Conservation (phyloP, 805 yeast species). For the Phaffomyces antillensis region DNA sequence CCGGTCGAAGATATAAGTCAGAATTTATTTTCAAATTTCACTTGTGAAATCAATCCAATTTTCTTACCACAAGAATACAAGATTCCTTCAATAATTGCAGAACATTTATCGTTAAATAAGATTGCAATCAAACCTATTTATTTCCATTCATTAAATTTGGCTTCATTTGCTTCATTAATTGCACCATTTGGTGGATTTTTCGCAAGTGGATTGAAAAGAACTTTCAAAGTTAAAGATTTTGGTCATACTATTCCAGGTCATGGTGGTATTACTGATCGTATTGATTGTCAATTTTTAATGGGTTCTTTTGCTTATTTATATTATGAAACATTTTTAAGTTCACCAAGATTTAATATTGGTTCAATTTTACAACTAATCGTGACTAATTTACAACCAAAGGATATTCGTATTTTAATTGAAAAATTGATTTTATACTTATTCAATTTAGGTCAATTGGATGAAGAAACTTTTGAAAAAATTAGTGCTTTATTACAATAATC, state of each 20-base stretch:
- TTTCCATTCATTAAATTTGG: conserved; percentile 77
- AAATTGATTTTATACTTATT: conserved; percentile 35
- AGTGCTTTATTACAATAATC: not conserved
- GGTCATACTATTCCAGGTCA: conserved; percentile 99
- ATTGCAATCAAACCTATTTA: conserved; percentile 78
- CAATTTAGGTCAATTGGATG: conserved; percentile 34
- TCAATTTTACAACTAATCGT: conserved; percentile 69
- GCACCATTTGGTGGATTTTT: conserved; percentile 99
- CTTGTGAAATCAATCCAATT: conserved; percentile 85
- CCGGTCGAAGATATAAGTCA: conserved; percentile 66
- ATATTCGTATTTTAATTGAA: conserved; percentile 55
- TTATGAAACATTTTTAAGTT: conserved; percentile 84
- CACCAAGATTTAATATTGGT: conserved; percentile 64
- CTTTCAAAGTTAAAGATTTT: conserved; percentile 93
- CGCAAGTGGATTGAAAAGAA: conserved; percentile 95
- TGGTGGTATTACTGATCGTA: conserved; percentile 95
- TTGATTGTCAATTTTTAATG: conserved; percentile 97
- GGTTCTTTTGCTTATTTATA: conserved; percentile 91
- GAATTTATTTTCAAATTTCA: conserved; percentile 53
- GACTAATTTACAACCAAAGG: conserved; percentile 57
- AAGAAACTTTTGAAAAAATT: conserved; percentile 28
- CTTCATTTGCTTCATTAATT: conserved; percentile 91
- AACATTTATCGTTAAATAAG: conserved; percentile 37
- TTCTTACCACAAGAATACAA: conserved; percentile 74
- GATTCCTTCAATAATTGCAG: conserved; percentile 62